These are phyloP conservation scores for Nitzschia sp. DNA, from an alignment of 108 stramenopile species.

Conservation along the genomic window DNA sequence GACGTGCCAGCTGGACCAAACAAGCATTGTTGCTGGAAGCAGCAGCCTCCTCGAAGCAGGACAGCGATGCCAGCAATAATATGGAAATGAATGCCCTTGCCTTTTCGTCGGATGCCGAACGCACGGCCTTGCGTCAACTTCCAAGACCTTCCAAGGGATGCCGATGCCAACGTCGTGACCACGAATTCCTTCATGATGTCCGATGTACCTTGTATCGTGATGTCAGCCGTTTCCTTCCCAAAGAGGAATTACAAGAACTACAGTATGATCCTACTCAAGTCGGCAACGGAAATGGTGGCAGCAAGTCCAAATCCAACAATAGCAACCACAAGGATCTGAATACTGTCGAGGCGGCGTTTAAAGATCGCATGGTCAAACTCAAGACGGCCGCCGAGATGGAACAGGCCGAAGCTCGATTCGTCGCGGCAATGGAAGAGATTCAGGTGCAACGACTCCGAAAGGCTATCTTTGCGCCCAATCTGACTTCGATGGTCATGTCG, in stretches of 20 bases:
- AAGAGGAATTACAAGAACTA: slow-evolving; percentile 29
- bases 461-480: slow-evolving; percentile 68
- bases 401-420: slow-evolving; percentile 65
- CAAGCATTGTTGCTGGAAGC: not conserved
- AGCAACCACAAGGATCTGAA: slow-evolving; percentile 39
- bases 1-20: slow-evolving; percentile 9
- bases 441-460: slow-evolving; percentile 52
- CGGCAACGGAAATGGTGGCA: slow-evolving; percentile 8
- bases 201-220: slow-evolving; percentile 67
- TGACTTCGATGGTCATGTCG: slow-evolving; percentile 70
- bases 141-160: slow-evolving; percentile 70
- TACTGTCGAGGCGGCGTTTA: slow-evolving; percentile 64
- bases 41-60: not conserved
- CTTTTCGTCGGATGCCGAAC: slow-evolving; percentile 64
- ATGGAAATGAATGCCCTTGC: not conserved
- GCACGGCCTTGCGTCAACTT: slow-evolving; percentile 45
- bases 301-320: not conserved
- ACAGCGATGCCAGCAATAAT: slow-evolving; percentile 14
- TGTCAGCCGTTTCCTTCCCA: slow-evolving; percentile 31
- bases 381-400: slow-evolving; percentile 45
- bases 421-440: slow-evolving; percentile 73
- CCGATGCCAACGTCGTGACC: slow-evolving; percentile 59
- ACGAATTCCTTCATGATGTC: slow-evolving; percentile 67
- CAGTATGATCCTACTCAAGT: slow-evolving; percentile 13
- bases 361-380: slow-evolving; percentile 53